These are phyloP conservation scores for Solanum bulbocastanum DNA, from an alignment of 257 asterid genomes.

Conservation along the genomic window DNA sequence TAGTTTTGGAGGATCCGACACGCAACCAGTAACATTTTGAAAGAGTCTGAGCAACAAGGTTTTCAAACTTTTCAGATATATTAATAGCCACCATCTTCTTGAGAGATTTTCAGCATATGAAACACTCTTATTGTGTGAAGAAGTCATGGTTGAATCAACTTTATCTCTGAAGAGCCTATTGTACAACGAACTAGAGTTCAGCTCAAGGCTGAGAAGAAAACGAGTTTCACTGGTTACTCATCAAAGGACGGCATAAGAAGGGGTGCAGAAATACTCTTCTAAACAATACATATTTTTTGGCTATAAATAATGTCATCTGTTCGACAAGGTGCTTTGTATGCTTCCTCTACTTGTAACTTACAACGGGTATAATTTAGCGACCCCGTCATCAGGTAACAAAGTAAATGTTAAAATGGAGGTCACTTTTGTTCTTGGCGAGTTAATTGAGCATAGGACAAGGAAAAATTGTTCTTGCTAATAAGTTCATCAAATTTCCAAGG, in stretches of 20 bases:
- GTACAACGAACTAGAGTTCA: background rate
- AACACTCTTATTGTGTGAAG: background rate
- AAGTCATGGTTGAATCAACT: background rate
- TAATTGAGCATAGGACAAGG: background rate
- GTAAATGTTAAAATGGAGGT: background rate
- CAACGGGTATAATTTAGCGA: background rate
- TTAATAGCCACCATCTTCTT: background rate
- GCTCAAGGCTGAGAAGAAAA: background rate
- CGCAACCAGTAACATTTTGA: rapidly evolving
- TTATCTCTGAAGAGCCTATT: background rate
- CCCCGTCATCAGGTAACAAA: background rate
- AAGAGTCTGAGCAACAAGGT: background rate
- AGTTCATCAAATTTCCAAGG: background rate
- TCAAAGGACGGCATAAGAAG: background rate
- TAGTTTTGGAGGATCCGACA: background rate
- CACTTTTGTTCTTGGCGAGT: background rate
- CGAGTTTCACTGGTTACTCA: background rate
- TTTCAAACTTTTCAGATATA: background rate
- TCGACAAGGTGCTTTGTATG: background rate
- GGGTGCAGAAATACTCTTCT: background rate
- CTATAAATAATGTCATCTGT: background rate
- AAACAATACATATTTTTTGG: background rate
- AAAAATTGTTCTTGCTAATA: background rate
- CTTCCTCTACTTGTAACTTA: background rate
- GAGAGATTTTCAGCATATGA: background rate